These are phyloP conservation scores for Daldinia caldariorum DNA, from an alignment of 495 filamentous ascomycete genomes.

Conservation along the genomic window DNA sequence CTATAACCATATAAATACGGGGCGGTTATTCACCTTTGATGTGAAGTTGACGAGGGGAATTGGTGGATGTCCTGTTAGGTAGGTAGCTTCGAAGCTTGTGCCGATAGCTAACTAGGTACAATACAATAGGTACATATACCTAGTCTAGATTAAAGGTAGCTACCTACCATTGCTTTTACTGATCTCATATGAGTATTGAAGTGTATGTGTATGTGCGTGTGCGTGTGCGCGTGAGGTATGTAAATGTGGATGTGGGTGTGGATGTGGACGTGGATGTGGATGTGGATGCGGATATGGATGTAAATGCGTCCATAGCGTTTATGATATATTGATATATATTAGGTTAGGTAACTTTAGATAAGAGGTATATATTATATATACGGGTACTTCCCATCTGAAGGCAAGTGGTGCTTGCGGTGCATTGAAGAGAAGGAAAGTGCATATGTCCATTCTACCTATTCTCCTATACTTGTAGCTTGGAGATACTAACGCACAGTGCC, in stretches of 20 bases:
- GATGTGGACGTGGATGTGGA: too few relatives aligned
- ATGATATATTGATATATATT: too few relatives aligned
- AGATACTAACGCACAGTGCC: neutral
- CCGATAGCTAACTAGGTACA: neutral
- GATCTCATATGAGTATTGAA: neutral
- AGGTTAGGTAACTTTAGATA: neutral
- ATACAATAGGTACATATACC: neutral
- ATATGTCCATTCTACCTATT: neutral
- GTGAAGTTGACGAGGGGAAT: constrained; percentile 10
- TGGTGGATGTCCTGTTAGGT: constrained; percentile 8
- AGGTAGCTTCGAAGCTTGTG: constrained; percentile 27
- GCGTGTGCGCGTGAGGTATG: too few relatives aligned
- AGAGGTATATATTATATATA: neutral
- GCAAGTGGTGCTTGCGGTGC: neutral
- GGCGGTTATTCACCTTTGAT: constrained; percentile 10
- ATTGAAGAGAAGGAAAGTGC: neutral
- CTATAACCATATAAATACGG: neutral
- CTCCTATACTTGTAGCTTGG: too few relatives aligned
- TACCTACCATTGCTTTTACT: constrained; percentile 22
- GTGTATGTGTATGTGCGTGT: neutral
- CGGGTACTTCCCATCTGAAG: neutral
- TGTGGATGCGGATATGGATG: too few relatives aligned
- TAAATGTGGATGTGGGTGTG: too few relatives aligned
- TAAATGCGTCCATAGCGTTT: too few relatives aligned
- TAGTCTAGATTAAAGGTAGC: constrained; percentile 1